Evolutionary conservation across 345 rosid genomes (phyloP), one percentile per base, ranked within the genome.

Genomic region (Lumnitzera littorea): DNA sequence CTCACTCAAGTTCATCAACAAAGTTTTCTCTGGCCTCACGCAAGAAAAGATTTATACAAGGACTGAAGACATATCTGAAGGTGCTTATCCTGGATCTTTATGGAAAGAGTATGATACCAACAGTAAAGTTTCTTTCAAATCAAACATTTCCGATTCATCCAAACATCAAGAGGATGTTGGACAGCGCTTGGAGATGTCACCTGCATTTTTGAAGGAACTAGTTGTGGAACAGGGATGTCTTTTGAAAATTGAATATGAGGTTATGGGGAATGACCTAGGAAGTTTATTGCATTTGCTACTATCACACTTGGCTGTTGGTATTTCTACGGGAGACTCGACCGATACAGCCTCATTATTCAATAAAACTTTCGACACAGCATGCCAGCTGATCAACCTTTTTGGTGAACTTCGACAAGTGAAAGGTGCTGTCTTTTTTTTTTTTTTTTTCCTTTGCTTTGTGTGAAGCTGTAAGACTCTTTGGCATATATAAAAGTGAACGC

Each of bases 381-480:
- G 89, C 71, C 95, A 84, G 72, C 74, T 94, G 67, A 73, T 94
- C 76, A 69, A 76, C 67, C 88, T 90, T 54, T 86, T 81, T 62
- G 69, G 92, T 68, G 96, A 91, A 43, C 89, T 94, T 58, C 92
- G 91, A 53, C 95, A 90, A 97, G 99, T 86, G 76, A 78, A 75
- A 66, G 80, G 50, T 75, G 66, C 75, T 69, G 69, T 84, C 62
- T 82, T 20, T 20, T 20, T 20, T 20, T 20, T 20, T 20, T 20
- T 20, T 20, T 20, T 20, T 20, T 20, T 20, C 20, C 20, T 20
- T 78, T 78, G 63, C 86, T 29, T 80, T 94, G 41, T 83, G 85
- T 81, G 81, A 84, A 77, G 89, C 97, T 56, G 75, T 70, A 46
- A 86, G 99, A 80, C 76, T 68, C 56, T 48, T 82, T 56, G 51